A percentile compares a stretch with the other conserved stretches of the same genome.
Conservation (phyloP, 768 basidiomycete species). For the Dacryopinax primogenitus region DNA sequence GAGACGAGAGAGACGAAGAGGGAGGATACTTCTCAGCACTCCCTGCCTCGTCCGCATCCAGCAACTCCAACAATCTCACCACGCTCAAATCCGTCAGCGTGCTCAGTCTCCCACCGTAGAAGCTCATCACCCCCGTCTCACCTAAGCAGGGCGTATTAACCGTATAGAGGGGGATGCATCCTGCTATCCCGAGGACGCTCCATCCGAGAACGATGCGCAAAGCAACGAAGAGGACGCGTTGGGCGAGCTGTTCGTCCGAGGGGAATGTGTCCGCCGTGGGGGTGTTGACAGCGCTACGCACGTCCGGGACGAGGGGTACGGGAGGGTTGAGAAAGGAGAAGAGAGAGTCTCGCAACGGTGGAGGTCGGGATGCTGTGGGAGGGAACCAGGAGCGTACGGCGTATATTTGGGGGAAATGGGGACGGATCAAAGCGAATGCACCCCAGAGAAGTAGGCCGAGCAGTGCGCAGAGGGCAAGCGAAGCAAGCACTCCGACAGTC, state of each 20-base stretch:
- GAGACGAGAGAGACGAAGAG: slow-evolving; percentile 28
- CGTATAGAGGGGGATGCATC: slow-evolving; percentile 59
- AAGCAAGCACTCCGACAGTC: slow-evolving; percentile 47
- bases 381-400: slow-evolving; percentile 63
- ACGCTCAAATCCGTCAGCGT: slow-evolving; percentile 63
- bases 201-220: slow-evolving; percentile 52
- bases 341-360: slow-evolving; percentile 43
- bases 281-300: slow-evolving; percentile 42
- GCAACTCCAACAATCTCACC: slow-evolving; percentile 52
- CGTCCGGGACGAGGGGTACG: slow-evolving; percentile 48
- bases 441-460: slow-evolving; percentile 61
- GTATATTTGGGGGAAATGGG: slow-evolving; percentile 59
- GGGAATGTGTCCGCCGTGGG: slow-evolving; percentile 48
- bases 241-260: slow-evolving; percentile 60
- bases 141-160: slow-evolving; percentile 57
- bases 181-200: slow-evolving; percentile 56
- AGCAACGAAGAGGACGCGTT: slow-evolving; percentile 55
- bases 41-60: slow-evolving; percentile 29
- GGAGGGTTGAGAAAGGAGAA: slow-evolving; percentile 61
- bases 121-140: slow-evolving; percentile 33
- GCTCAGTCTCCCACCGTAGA: slow-evolving; percentile 48
- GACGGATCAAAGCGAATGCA: slow-evolving; percentile 53
- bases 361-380: slow-evolving; percentile 44
- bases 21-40: slow-evolving; percentile 20
- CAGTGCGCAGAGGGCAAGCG: slow-evolving; percentile 42